Conservation (phyloP, 352 stramenopile genomes). For the Pythium insidiosum region DNA sequence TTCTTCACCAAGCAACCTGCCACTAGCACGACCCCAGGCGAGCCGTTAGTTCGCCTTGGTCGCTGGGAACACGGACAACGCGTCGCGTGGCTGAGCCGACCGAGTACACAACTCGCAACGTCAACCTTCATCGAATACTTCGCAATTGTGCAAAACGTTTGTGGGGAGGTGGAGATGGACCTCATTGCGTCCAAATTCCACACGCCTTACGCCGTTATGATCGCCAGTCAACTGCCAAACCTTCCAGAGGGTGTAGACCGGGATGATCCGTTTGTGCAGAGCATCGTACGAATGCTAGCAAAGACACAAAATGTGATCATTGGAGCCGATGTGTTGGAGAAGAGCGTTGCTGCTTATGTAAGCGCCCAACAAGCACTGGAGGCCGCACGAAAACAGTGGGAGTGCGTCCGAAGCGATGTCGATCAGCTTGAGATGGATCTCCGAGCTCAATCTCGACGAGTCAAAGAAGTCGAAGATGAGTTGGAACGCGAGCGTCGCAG, state of each 20-base stretch:
- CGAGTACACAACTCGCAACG: conserved; percentile 62
- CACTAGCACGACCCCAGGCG: conserved; percentile 17
- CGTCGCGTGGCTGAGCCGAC: conserved; percentile 52
- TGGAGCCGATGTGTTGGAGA: conserved; percentile 50
- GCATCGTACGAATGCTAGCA: conserved; percentile 57
- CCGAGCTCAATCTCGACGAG: conserved; percentile 21
- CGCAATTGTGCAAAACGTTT: conserved; percentile 23
- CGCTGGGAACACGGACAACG: conserved; percentile 60
- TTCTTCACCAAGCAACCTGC: conserved; percentile 27
- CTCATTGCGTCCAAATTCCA: conserved; percentile 58
- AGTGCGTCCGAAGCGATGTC: conserved; percentile 40
- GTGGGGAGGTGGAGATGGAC: conserved; percentile 55
- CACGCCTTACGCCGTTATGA: conserved; percentile 74
- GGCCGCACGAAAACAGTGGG: conserved; percentile 10
- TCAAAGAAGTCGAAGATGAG: conserved; percentile 23
- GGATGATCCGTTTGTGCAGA: conserved; percentile 59
- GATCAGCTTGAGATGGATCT: conserved; percentile 36
- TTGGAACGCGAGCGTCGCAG: conserved; percentile 35
- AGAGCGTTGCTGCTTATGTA: conserved; percentile 32
- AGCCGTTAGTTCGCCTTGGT: conserved; percentile 54
- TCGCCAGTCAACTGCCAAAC: conserved; percentile 57
- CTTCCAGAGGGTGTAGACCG: conserved; percentile 64
- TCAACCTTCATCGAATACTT: conserved; percentile 77
- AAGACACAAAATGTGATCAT: conserved; percentile 75
- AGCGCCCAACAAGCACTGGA: conserved; percentile 9